Evolutionary conservation across 2,329 filamentous ascomycete species (phyloP), one percentile per base, ranked within the genome.

Genomic region (Stagonosporopsis rhizophila): DNA sequence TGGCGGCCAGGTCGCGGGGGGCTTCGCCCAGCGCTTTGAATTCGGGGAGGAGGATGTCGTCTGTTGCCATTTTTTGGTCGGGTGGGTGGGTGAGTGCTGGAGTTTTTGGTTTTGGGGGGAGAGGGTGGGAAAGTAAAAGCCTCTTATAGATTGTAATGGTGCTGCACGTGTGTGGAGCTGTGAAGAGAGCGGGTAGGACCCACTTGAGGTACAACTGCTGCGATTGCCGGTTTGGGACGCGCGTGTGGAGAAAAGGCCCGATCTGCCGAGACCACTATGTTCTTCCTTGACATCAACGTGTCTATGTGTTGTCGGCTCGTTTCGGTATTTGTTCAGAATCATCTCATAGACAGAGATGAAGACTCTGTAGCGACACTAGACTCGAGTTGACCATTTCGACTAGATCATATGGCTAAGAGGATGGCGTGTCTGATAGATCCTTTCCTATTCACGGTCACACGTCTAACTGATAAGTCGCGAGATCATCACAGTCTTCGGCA

Each of bases 1-100:
- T 77, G 40, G 71, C 62, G 38, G 71, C 67, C 22, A 78, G 61
- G 47, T 73, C 74, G 59, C 63, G 57, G 54, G 71, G 65, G 19
- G 73, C 75, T 59, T 61, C 51, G 42, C 47, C 38, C 6, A 68
- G 52, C 20, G 61, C 39, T 6, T 50, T 49, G 49, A 59, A 82
- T 22, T 59, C 23, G 1, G 65, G 62, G 34, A 62, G 57, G 35
- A 22, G 23, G 9, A 58, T 23, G 56, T 64, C 60, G 30, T 59
- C 41, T 34, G 62, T 59, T 39, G 61, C 57, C 62, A 65, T 67
- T 37, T 51, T 61, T 6, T 3, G 27, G 27, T 3, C 6, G 27
- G 11, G 7, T 30, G 27, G 23, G 23, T 2, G 35, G 9, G 35
- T 38, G 35, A 17, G n/a, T 3, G 40, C 19, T 5, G n/a, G 50